Base-by-base conservation (phyloP, 331 rosid species). In the Rhamnella rubrinervis region DNA sequence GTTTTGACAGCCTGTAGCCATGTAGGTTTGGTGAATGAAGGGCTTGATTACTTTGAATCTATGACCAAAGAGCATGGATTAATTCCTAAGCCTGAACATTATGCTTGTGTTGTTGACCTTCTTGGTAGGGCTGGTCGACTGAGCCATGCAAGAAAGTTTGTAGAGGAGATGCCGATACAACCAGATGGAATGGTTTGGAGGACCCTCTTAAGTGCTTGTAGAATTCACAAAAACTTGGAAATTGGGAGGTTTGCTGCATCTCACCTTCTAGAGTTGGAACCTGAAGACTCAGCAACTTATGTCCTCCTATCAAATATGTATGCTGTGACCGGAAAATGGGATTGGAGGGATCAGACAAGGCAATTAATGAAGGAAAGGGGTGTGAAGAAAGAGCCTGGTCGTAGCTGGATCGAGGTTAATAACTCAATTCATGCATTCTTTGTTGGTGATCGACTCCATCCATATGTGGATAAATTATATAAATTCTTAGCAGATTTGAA, bases 1-100 rank as follows among this genome's bases (percentile, higher is more conserved):
- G 92, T 90, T 63, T 77, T 93, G 74, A 67, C 97, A 6, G 97
- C 97, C 53, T 90, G 98, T 73, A 93, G 98, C 68, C 98, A 93
- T 85, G 86, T 84, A 46, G 97, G 98, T 57, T 80, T 88, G 86
- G 88, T 90, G 63, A 83, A 87, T 62, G 89, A 88, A 71, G 98
- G 98, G 75, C 81, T 93, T 61, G 78, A 59, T 64, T 85, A 88
- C 84, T 90, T 93, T 21, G 79, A 77, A 70, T 93, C 93, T 70
- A 93, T 90, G 92, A 83, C 71, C 51, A 80, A 82, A 83, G 89
- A 76, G 69, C 87, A 85, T 63, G 83, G 77, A 61, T 80, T 93
- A 78, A 78, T 82, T 76, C 98, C 93, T 21, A 86, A 82, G 76
- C 91, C 90, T n/a, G 93, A 93, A 71, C 98, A 90, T 81, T 93